Conservation (phyloP, 2,329 filamentous ascomycete genomes). For the Cladosporium sp. region DNA sequence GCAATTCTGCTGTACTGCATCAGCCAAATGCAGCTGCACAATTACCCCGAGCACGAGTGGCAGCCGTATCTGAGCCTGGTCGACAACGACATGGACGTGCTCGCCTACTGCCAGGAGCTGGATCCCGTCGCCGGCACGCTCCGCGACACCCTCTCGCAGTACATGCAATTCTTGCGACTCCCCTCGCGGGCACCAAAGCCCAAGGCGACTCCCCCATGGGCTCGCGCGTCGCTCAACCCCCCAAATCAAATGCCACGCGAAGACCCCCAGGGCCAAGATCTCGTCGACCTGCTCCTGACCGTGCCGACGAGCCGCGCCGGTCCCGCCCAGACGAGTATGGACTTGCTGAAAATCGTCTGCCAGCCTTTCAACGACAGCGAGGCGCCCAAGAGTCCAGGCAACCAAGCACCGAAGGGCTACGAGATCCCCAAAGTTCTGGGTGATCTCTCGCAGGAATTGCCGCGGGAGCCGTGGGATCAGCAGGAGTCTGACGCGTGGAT, state of each 20-base stretch:
- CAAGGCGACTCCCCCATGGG: background rate
- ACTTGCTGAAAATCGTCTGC: constrained; percentile 7
- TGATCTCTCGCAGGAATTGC: background rate
- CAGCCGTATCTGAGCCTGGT: background rate
- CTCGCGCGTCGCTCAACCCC: background rate
- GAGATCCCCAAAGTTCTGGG: background rate
- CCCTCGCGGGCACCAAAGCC: background rate
- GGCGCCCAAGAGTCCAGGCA: background rate
- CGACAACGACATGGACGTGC: constrained; percentile 8
- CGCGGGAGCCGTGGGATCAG: background rate
- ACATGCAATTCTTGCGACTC: constrained; percentile 11
- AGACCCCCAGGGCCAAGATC: background rate
- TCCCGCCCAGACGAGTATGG: constrained; percentile 3
- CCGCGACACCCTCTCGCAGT: constrained; percentile 8
- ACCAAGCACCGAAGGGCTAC: background rate
- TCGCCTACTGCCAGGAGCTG: constrained; percentile 7
- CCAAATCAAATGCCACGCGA: background rate
- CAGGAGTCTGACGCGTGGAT: background rate
- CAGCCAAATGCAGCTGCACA: constrained; percentile 10
- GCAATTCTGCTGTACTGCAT: constrained; percentile 6
- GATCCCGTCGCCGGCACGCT: constrained; percentile 6
- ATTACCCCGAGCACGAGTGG: constrained; percentile 4
- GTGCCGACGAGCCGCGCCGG: constrained; percentile 4
- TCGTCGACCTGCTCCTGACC: constrained; percentile 3
- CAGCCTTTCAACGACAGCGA: constrained; percentile 8